Conservation (phyloP, 345 rosid species). For the Salix dunnii region DNA sequence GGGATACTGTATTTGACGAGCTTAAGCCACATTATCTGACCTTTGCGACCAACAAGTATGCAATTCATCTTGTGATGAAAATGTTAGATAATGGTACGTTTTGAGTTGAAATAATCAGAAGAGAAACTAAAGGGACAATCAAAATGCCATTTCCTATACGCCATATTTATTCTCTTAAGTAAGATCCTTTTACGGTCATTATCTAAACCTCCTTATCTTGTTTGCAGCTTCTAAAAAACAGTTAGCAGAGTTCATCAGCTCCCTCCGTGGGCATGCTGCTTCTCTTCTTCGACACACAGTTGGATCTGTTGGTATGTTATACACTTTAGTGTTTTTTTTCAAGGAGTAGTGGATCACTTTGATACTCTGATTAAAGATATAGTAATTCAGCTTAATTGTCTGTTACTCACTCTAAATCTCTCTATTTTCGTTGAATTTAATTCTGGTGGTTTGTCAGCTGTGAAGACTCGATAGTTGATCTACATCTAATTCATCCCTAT, state of each 20-base stretch:
- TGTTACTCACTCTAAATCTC: not conserved
- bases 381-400: not conserved
- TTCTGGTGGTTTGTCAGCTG: not conserved
- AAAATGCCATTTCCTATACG: not conserved
- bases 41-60: conserved; percentile 59
- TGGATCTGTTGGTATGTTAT: conserved; percentile 80
- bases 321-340: not conserved
- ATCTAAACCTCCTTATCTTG: not conserved
- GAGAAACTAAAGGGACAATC: conserved; percentile 1
- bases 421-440: too few relatives aligned
- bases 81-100: conserved; percentile 77
- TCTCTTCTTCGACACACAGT: conserved; percentile 80
- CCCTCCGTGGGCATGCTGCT: conserved; percentile 75
- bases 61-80: conserved; percentile 73
- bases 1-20: conserved; percentile 65
- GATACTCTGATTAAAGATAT: not conserved
- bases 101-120: not conserved
- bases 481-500: not conserved
- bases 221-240: conserved; percentile 76
- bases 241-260: conserved; percentile 61
- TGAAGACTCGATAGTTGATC: not conserved
- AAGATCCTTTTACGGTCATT: not conserved
- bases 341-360: not conserved
- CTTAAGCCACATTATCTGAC: conserved; percentile 73
- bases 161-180: not conserved